These are phyloP conservation scores for Zea luxurians DNA, from an alignment of 176 grass and related monocot species.

Conservation along the genomic window DNA sequence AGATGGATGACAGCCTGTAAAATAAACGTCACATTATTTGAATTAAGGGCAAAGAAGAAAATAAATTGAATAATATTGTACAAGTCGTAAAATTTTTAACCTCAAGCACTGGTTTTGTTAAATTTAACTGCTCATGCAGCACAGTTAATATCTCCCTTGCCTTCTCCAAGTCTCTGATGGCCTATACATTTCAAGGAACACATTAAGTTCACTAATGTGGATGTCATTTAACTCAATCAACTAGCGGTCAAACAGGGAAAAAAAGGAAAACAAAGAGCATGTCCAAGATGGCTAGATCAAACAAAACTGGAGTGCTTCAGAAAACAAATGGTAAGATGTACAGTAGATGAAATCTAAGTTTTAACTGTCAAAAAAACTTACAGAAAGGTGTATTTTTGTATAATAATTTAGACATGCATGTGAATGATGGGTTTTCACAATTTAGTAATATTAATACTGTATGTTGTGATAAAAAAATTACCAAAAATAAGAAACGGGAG, in stretches of 20 bases:
- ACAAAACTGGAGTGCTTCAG: background rate
- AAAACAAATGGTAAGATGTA: background rate
- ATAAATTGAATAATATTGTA: background rate
- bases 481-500: constrained; percentile 87
- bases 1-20: constrained; percentile 86
- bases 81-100: constrained; percentile 40
- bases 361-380: background rate
- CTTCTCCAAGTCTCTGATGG: constrained; percentile 64
- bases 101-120: constrained; percentile 77
- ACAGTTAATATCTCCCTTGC: constrained; percentile 67
- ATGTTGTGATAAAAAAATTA: constrained; percentile 18
- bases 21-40: background rate
- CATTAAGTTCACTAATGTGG: constrained; percentile 12
- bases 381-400: background rate
- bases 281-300: background rate
- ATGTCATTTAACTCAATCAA: background rate
- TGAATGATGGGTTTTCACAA: background rate
- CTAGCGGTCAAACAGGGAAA: background rate
- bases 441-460: background rate
- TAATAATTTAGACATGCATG: background rate
- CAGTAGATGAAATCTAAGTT: background rate
- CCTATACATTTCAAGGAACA: constrained; percentile 53
- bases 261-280: background rate
- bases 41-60: background rate
- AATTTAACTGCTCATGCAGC: constrained; percentile 47